Evolutionary conservation across 116 monocot genomes (phyloP).

Genomic region (Zostera marina): DNA sequence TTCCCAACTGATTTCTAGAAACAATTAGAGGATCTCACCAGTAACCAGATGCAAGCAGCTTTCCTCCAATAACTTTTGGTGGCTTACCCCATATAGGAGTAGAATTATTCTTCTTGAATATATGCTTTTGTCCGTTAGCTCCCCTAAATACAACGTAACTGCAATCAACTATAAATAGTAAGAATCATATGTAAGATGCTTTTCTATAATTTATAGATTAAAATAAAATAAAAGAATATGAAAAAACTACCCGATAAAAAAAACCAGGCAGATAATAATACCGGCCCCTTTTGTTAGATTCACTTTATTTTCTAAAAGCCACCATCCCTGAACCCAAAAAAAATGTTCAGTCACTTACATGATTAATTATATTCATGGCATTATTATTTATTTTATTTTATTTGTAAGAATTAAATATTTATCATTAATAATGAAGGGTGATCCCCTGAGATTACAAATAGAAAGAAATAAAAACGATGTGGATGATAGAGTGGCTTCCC

Average conservation of each 20-base stretch:
- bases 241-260: constrained; percentile 45
- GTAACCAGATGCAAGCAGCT: constrained; percentile 91
- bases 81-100: constrained; percentile 80
- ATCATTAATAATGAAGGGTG: too few relatives aligned
- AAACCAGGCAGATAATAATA: constrained; percentile 39
- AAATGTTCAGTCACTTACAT: not conserved
- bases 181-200: too few relatives aligned
- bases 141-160: constrained; percentile 86
- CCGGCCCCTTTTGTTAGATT: constrained; percentile 36
- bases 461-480: too few relatives aligned
- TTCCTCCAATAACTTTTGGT: constrained; percentile 88
- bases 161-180: constrained; percentile 6
- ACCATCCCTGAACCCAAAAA: constrained; percentile 63
- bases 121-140: constrained; percentile 88
- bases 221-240: not conserved
- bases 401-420: too few relatives aligned
- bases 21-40: constrained; percentile 36
- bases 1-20: not conserved
- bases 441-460: too few relatives aligned
- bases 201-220: too few relatives aligned
- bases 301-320: constrained; percentile 72
- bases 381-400: too few relatives aligned
- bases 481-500: too few relatives aligned
- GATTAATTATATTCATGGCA: not conserved
- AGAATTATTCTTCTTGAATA: constrained; percentile 83